Evolutionary conservation across 345 rosid genomes (phyloP).

Genomic region (Brassica rapa): DNA sequence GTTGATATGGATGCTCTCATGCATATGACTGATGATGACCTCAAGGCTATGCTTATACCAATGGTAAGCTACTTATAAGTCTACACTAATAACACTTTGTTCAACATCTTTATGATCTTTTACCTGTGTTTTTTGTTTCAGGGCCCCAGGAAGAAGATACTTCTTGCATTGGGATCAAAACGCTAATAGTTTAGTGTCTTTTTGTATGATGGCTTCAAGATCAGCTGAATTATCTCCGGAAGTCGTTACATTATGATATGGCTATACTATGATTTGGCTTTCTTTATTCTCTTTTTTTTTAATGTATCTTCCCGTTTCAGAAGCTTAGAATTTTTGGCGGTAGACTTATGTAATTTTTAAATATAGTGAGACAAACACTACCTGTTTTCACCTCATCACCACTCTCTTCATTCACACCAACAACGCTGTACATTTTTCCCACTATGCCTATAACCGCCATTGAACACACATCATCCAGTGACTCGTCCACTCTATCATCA

Average conservation of each 20-base stretch:
- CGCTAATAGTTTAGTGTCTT: constrained; percentile 42
- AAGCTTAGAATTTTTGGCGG: neutral
- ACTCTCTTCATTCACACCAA: no score
- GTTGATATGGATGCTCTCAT: constrained; percentile 95
- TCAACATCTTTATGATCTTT: neutral
- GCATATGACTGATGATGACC: constrained; percentile 96
- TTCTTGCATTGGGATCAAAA: constrained; percentile 74
- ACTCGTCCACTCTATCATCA: no score
- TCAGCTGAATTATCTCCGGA: neutral
- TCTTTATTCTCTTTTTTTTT: neutral
- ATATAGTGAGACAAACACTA: neutral
- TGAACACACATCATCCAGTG: no score
- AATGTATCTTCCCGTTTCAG: neutral
- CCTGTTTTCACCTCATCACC: neutral
- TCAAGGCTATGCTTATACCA: constrained; percentile 91
- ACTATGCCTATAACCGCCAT: no score
- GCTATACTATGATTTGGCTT: neutral
- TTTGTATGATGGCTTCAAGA: neutral
- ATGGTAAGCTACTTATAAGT: constrained; percentile 56
- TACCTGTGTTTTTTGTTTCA: constrained; percentile 41
- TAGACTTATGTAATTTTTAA: neutral
- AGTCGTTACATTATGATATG: no score
- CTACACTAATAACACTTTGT: constrained; percentile 4
- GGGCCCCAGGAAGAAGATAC: constrained; percentile 99
- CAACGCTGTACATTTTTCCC: no score